A percentile compares a stretch with the other conserved stretches of the same genome.
phyloP scores from a whole-genome alignment of 192 early-diverging fungal genomes.

The Dimargaris cristalligena region DNA sequence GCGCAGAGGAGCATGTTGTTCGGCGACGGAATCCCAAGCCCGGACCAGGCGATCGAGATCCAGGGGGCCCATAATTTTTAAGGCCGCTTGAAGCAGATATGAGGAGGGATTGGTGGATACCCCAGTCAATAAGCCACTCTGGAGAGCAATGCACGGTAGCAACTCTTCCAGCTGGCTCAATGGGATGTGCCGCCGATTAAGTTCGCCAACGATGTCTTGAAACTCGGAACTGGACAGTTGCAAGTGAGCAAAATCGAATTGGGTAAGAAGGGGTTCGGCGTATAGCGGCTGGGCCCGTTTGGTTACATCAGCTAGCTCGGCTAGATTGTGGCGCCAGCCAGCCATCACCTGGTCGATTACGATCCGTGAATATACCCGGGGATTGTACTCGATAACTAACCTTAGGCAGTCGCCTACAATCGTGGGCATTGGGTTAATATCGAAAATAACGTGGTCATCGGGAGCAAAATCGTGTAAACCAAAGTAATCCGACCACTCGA shows the following conservation, averaged over 20 bases:
- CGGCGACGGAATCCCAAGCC: background rate
- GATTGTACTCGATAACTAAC: conserved; percentile 1
- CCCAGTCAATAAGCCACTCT: background rate
- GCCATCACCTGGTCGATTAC: background rate
- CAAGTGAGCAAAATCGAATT: background rate
- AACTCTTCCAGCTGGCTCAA: background rate
- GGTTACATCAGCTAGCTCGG: background rate
- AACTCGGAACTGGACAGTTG: background rate
- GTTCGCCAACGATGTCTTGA: background rate
- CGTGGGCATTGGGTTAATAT: background rate
- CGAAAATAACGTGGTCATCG: background rate
- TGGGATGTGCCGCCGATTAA: background rate
- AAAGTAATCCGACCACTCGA: conserved; percentile 3
- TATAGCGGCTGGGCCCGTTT: no score
- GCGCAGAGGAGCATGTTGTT: background rate
- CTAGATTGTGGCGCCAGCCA: background rate
- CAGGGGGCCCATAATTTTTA: background rate
- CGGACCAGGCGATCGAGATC: background rate
- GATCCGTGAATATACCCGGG: background rate
- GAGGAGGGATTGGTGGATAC: background rate
- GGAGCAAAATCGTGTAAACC: background rate
- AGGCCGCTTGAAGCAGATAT: background rate
- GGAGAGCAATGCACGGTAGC: background rate
- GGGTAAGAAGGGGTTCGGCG: background rate
- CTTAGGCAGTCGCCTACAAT: background rate